Evolutionary conservation across 2,329 filamentous ascomycete genomes (phyloP).

Genomic region (Diplocarpon mali): DNA sequence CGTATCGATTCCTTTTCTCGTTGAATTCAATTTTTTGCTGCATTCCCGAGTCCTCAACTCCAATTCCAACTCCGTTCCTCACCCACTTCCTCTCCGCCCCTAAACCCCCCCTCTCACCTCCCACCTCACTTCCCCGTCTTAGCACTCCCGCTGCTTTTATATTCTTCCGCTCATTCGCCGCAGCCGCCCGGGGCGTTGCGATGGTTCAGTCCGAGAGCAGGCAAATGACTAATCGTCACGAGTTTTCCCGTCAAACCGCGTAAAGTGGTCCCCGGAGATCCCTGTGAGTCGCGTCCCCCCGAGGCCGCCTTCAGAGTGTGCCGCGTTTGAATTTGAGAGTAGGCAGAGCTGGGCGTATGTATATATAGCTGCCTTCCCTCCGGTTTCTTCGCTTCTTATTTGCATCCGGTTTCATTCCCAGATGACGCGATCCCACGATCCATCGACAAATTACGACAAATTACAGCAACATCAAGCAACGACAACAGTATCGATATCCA

Average conservation of each 20-base stretch:
- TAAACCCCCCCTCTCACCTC: too few relatives aligned
- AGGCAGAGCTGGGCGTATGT: slow-evolving; percentile 1
- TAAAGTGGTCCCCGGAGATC: neutral
- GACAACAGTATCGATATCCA: neutral
- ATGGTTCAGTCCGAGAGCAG: neutral
- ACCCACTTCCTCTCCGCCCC: neutral
- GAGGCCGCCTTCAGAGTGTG: slow-evolving; percentile 3
- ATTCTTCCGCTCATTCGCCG: neutral
- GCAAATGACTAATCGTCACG: neutral
- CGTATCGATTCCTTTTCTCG: too few relatives aligned
- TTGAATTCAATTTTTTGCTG: too few relatives aligned
- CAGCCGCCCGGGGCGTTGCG: neutral
- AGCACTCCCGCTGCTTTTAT: too few relatives aligned
- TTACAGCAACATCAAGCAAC: neutral
- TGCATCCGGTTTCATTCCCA: slow-evolving; percentile 5
- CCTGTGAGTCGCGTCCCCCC: slow-evolving; percentile 12
- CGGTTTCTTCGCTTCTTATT: slow-evolving; percentile 7
- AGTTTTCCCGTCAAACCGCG: neutral
- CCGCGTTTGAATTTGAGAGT: slow-evolving; percentile 9
- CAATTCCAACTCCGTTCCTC: too few relatives aligned
- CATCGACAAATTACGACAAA: neutral
- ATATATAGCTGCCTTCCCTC: slow-evolving; percentile 13
- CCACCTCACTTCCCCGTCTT: neutral
- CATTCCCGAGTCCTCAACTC: too few relatives aligned
- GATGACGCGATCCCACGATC: neutral